Conservation (phyloP, 2,329 filamentous ascomycete species). For the Setomelanomma holmii region DNA sequence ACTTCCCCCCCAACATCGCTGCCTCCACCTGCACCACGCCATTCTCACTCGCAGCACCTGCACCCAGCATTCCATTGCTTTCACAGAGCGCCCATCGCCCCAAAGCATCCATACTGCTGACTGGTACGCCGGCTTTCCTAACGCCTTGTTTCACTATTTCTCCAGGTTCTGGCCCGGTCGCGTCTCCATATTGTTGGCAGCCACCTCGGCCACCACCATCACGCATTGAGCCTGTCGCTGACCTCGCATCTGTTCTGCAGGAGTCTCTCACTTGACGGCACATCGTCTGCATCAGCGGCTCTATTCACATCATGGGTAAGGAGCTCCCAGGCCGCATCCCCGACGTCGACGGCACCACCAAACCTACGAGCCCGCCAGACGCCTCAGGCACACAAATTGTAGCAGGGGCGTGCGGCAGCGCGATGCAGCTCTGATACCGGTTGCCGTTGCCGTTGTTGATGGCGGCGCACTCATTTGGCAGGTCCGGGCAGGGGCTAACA, state of each 20-base stretch:
- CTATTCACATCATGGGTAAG: slow-evolving; percentile 49
- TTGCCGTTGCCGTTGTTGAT: slow-evolving; percentile 18
- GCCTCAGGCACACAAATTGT: slow-evolving; percentile 17
- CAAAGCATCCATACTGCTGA: slow-evolving; percentile 45
- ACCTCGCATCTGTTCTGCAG: slow-evolving; percentile 32
- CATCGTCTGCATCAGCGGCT: slow-evolving; percentile 37
- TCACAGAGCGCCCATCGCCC: slow-evolving; percentile 44
- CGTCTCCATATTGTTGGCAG: slow-evolving; percentile 38
- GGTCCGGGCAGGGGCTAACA: slow-evolving; percentile 39
- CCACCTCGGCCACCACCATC: slow-evolving; percentile 25
- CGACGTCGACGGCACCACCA: slow-evolving; percentile 14
- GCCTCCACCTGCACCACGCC: slow-evolving; percentile 36
- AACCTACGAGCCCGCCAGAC: slow-evolving; percentile 8
- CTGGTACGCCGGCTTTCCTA: slow-evolving; percentile 42
- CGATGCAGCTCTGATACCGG: slow-evolving; percentile 18
- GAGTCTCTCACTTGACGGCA: slow-evolving; percentile 43
- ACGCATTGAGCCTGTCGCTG: slow-evolving; percentile 26
- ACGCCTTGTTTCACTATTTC: slow-evolving; percentile 41
- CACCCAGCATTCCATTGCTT: slow-evolving; percentile 37
- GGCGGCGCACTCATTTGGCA: slow-evolving; percentile 10
- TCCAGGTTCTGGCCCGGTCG: slow-evolving; percentile 44
- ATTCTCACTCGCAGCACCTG: slow-evolving; percentile 34
- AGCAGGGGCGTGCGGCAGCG: slow-evolving; percentile 11
- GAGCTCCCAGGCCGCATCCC: slow-evolving; percentile 19
- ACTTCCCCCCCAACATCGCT: slow-evolving; percentile 45